These are phyloP conservation scores for Cladorrhinum samala DNA, from an alignment of 495 filamentous ascomycete species.

Conservation along the genomic window DNA sequence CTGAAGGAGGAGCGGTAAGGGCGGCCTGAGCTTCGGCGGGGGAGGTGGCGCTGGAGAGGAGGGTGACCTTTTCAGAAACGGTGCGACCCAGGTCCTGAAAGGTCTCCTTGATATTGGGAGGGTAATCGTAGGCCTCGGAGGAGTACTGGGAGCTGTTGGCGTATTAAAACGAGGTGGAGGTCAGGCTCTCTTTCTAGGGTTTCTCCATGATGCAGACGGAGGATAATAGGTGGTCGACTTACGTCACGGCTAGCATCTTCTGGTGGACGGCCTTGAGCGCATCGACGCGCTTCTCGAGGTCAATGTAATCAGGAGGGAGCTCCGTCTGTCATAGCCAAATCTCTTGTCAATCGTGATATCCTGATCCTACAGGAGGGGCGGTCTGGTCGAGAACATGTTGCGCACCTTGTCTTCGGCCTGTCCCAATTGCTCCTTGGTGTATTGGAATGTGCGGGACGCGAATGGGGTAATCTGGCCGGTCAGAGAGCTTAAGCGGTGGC, in stretches of 20 bases:
- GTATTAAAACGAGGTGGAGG: background rate
- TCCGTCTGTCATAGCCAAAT: conserved; percentile 58
- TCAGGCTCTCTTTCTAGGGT: too few relatives aligned
- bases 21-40: conserved; percentile 92
- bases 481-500: conserved; percentile 30
- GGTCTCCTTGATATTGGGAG: conserved; percentile 96
- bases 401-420: conserved; percentile 89
- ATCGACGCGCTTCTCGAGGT: conserved; percentile 98
- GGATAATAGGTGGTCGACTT: conserved; percentile 36
- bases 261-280: conserved; percentile 94
- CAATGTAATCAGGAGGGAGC: conserved; percentile 93
- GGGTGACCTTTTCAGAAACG: conserved; percentile 88
- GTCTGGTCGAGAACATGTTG: too few relatives aligned
- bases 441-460: conserved; percentile 88
- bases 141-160: conserved; percentile 87
- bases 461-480: conserved; percentile 71
- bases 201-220: too few relatives aligned
- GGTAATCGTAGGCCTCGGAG: conserved; percentile 96
- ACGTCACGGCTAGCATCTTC: conserved; percentile 96
- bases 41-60: conserved; percentile 75
- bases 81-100: conserved; percentile 93
- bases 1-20: conserved; percentile 79
- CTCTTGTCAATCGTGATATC: background rate
- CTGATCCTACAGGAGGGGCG: background rate
- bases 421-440: conserved; percentile 93